Evolutionary conservation across 768 basidiomycete species (phyloP), one percentile per base, ranked within the genome.

Genomic region (Leccinum obscurum): DNA sequence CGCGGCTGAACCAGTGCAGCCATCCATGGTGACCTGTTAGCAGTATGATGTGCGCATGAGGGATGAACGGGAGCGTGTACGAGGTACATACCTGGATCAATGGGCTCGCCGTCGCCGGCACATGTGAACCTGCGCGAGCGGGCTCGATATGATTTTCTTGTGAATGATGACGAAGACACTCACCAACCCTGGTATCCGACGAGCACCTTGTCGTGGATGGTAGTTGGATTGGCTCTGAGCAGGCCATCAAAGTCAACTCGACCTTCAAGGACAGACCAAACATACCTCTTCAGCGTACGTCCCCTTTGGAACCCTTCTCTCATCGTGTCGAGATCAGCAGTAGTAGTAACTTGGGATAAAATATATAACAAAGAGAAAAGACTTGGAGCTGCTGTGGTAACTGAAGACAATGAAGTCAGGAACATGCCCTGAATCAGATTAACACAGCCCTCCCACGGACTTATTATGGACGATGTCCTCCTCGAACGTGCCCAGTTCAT

Each of bases 141-240:
- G 8, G 24, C 3, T 51, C 22, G 15, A 17, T 9, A 30, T n/a
- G 3, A 26, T 10, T 5, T 9, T 14, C 2, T 26, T 14, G 17
- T 2, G 17, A 24, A 28, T 10, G 2, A 14, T 3, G 6, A 26
- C 15, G 14, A 24, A 14, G 20, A 17, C 54, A 66, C 84, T 58
- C 56, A 90, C 92, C 92, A 93, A 71, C 91, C 92, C 75, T 93
- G 92, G 71, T 93, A 93, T 37, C 92, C 92, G 0, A 93, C 89
- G 32, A 94, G 74, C 65, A 92, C 85, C 69, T 93, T 94, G 76
- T 91, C 84, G 58, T 91, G 89, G 52, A 94, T 91, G 10, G 90
- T 91, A 6, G 81, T 81, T 26, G 92, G 84, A 68, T 89, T 81
- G 10, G 88, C 87, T 63, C 89, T 80, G 57, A 20, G 0, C n/a